Evolutionary conservation across 768 basidiomycete species (phyloP).

Genomic region (Calocybe gangraenosa): DNA sequence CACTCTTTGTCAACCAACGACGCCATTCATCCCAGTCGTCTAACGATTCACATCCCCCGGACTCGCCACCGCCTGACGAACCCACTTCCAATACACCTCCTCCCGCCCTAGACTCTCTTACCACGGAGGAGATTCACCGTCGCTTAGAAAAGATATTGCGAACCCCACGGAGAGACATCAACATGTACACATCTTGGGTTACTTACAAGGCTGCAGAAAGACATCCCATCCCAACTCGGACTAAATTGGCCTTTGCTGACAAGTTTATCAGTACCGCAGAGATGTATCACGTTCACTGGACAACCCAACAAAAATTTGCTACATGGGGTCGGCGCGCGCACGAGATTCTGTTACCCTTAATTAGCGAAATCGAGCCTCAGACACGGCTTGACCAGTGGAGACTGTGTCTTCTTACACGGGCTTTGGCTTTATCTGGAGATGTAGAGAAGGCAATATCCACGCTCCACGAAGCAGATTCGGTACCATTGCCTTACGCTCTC

Average conservation of each 20-base stretch:
- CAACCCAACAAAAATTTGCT: neutral
- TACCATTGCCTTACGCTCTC: slow-evolving; percentile 17
- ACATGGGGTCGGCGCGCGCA: slow-evolving; percentile 1
- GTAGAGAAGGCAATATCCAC: slow-evolving; percentile 13
- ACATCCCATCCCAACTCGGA: slow-evolving; percentile 6
- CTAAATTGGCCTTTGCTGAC: slow-evolving; percentile 15
- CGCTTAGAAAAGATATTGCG: slow-evolving; percentile 8
- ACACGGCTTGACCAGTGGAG: slow-evolving; percentile 12
- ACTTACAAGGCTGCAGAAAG: slow-evolving; percentile 25
- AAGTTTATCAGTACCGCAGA: slow-evolving; percentile 25
- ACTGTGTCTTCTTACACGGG: slow-evolving; percentile 11
- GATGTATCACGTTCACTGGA: slow-evolving; percentile 2
- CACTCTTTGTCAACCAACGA: slow-evolving; percentile 15
- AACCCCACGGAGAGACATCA: slow-evolving; percentile 17
- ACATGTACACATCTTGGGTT: slow-evolving; percentile 37
- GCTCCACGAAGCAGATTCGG: slow-evolving; percentile 20
- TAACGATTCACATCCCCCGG: too few species aligned
- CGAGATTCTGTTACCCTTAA: neutral
- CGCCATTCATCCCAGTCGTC: slow-evolving; percentile 14
- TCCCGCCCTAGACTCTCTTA: neutral
- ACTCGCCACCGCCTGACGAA: too few species aligned
- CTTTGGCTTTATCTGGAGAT: slow-evolving; percentile 9
- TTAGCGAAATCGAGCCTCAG: neutral
- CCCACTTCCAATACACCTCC: neutral
- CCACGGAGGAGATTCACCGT: neutral